Base-by-base conservation (phyloP, 805 yeast species). In the Ogataea populi-albae region DNA sequence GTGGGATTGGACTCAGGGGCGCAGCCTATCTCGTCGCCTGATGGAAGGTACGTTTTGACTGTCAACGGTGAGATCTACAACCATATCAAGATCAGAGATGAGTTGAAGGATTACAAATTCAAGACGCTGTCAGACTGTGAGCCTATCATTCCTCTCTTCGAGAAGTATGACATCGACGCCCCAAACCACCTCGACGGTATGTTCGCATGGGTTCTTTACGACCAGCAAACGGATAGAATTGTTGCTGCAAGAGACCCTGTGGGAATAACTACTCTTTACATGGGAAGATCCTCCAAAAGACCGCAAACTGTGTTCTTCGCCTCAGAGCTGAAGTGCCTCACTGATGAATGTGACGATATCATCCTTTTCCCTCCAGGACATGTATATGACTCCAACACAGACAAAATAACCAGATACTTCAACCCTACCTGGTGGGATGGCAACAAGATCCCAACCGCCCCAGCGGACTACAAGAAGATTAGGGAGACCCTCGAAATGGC, bases 1-100 rank as follows among this genome's bases (percentile, higher is more conserved):
- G 98, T 93, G 44, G 98, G 98, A 53, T 73, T 93, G 52, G 97
- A 88, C 63, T 73, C 96, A 29, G 99, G 99, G 59, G 96, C 98
- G 46, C 99, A 93, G 70, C 99, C 99, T 50, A 84, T 93, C 68
- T 73, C 81, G 45, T 83, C 86, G 43, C 69, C 73, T 38, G 95
- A 88, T 53, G 94, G 75, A 43, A 66, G 80, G 52, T 76, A 76
- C 59, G 65, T 78, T 23, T 70, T 93, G 46, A 78, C 94, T 43
- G 98, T 93, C 62, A 93, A 93, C 73, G 99, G 98, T 54, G 99
- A 93, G 69, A 91, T 93, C 57, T 93, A 93, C 71, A 93, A 93
- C 82, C 98, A 93, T 69, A 86, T 89, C 64, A 73, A 81, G 52
- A 61, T 93, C 58, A 82, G 99, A 74, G 76, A 75, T 32, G 76